Evolutionary conservation across 306 rosid species (phyloP).

Genomic region (Vigna angularis): DNA sequence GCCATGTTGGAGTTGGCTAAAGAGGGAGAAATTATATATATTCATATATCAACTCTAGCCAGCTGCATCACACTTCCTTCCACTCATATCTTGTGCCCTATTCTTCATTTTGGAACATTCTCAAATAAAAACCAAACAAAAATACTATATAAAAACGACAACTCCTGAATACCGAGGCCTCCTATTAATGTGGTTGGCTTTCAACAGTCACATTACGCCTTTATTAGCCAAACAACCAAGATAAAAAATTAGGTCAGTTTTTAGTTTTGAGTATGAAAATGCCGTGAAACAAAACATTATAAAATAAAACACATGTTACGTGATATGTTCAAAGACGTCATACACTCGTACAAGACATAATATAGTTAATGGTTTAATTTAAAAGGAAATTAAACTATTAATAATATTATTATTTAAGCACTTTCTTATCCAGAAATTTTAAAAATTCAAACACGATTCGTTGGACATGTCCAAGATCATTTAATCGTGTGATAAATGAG

Average conservation of each 20-base stretch:
- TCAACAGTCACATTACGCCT: background rate
- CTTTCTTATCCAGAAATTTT: background rate
- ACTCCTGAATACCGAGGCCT: background rate
- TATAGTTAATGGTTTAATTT: too few relatives aligned
- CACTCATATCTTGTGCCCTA: background rate
- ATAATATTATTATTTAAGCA: background rate
- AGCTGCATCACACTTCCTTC: slow-evolving; percentile 40
- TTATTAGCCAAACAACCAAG: background rate
- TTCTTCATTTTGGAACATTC: slow-evolving; percentile 40
- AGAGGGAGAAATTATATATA: background rate
- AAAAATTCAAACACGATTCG: background rate
- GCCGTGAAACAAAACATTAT: background rate
- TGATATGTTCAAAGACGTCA: too few relatives aligned
- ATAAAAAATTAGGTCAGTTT: background rate
- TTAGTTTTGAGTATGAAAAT: background rate
- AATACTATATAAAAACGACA: slow-evolving; percentile 21
- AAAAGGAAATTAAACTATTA: too few relatives aligned
- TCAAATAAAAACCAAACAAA: background rate
- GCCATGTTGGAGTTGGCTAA: slow-evolving; percentile 26
- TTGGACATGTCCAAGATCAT: background rate
- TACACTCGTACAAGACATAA: too few relatives aligned
- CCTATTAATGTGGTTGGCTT: background rate
- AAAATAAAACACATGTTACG: too few relatives aligned
- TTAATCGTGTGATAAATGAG: background rate
- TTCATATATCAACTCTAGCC: slow-evolving; percentile 13